Conservation (phyloP, 2,329 filamentous ascomycete species). For the Phoma sp. region DNA sequence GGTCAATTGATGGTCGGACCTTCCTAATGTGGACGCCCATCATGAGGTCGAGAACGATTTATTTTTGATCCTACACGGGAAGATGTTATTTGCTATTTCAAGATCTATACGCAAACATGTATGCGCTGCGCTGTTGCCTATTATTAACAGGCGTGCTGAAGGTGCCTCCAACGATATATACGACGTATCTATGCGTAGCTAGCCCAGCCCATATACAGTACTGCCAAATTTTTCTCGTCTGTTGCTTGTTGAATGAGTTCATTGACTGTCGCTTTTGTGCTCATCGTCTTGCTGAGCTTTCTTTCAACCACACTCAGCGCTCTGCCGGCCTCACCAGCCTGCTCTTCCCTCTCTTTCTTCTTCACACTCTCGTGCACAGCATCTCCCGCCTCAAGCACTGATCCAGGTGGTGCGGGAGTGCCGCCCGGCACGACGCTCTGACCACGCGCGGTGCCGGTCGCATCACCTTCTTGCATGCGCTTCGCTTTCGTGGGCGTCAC, state of each 20-base stretch:
- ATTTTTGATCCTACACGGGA: too few relatives aligned
- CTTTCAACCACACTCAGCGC: slow-evolving; percentile 93
- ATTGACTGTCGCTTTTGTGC: slow-evolving; percentile 93
- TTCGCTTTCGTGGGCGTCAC: slow-evolving; percentile 73
- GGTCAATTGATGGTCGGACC: not conserved
- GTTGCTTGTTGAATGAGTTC: slow-evolving; percentile 95
- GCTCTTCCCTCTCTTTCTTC: slow-evolving; percentile 57
- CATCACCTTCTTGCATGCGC: slow-evolving; percentile 69
- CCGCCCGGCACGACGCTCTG: slow-evolving; percentile 38
- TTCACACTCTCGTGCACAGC: slow-evolving; percentile 39
- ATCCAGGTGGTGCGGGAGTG: slow-evolving; percentile 36
- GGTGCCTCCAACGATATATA: not conserved
- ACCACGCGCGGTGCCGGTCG: slow-evolving; percentile 49
- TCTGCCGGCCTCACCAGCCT: slow-evolving; percentile 82
- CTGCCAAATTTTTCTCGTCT: slow-evolving; percentile 88
- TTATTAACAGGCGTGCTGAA: not conserved
- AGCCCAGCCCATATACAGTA: slow-evolving; percentile 66
- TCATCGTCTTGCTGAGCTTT: slow-evolving; percentile 92
- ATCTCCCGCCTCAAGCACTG: slow-evolving; percentile 30
- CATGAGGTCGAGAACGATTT: not conserved
- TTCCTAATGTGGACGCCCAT: not conserved
- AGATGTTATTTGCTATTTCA: not conserved
- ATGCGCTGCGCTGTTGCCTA: not conserved
- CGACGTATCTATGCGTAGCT: slow-evolving; percentile 37
- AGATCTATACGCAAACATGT: not conserved